Conservation (phyloP, 1,284 basidiomycete species). For the Naganishia sp. region DNA sequence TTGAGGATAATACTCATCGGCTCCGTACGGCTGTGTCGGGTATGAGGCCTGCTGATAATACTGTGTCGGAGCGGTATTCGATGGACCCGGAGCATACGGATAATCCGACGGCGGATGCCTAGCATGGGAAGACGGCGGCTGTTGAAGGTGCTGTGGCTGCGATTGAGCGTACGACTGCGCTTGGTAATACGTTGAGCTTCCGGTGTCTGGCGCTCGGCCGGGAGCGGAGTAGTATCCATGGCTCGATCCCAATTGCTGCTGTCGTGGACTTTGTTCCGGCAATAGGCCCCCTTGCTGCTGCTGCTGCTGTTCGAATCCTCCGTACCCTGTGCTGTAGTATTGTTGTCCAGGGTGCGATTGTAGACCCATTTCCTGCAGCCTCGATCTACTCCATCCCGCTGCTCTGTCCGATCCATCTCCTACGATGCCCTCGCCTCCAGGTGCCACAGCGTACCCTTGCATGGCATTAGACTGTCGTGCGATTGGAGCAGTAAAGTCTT, state of each 20-base stretch:
- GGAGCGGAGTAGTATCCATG: slow-evolving; percentile 7
- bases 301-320: slow-evolving; percentile 9
- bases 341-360: slow-evolving; percentile 3
- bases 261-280: slow-evolving; percentile 10
- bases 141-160: slow-evolving; percentile 7
- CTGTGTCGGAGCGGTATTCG: background rate
- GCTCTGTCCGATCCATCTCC: slow-evolving; percentile 1
- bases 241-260: background rate
- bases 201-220: background rate
- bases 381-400: slow-evolving; percentile 4
- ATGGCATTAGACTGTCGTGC: slow-evolving; percentile 16
- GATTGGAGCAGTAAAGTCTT: slow-evolving; percentile 8
- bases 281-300: slow-evolving; percentile 1
- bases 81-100: background rate
- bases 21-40: slow-evolving; percentile 5
- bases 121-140: background rate
- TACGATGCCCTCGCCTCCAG: background rate
- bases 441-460: slow-evolving; percentile 1
- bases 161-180: slow-evolving; percentile 11
- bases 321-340: slow-evolving; percentile 9
- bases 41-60: slow-evolving; percentile 4
- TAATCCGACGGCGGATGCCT: background rate
- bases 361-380: slow-evolving; percentile 5
- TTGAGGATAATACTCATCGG: slow-evolving; percentile 19
- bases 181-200: slow-evolving; percentile 13